A percentile compares a stretch with the other conserved stretches of the same genome.
phyloP scores from a whole-genome alignment of 176 grass and related monocot genomes.

The Rhynchospora tenuis region DNA sequence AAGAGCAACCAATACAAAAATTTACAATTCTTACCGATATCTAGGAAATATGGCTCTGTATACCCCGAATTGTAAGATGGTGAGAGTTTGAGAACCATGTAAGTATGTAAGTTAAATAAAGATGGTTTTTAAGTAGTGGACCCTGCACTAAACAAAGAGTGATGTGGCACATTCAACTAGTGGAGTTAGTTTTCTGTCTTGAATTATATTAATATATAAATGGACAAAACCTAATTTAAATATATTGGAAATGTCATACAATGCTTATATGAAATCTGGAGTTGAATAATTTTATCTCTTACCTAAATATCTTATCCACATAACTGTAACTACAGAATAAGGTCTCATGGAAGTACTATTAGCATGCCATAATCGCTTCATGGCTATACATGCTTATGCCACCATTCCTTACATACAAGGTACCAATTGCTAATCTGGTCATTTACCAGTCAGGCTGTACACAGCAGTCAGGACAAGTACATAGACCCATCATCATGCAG shows the following conservation, averaged over 20 bases:
- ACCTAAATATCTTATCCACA: background rate
- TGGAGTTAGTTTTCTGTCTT: slow-evolving; percentile 24
- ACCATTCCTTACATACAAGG: background rate
- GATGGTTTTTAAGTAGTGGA: background rate
- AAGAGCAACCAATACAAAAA: background rate
- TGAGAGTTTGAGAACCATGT: background rate
- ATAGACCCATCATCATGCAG: background rate
- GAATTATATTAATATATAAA: background rate
- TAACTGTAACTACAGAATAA: background rate
- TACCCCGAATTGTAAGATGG: background rate
- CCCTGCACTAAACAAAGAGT: background rate
- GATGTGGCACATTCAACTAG: background rate
- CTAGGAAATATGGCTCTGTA: background rate
- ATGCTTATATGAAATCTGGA: background rate
- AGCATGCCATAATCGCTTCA: background rate
- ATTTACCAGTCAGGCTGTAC: background rate
- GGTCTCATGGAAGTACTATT: background rate
- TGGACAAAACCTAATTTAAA: background rate
- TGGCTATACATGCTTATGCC: background rate
- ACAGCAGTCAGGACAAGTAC: background rate
- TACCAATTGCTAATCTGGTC: background rate
- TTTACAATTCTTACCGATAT: background rate
- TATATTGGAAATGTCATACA: background rate
- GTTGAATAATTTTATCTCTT: background rate
- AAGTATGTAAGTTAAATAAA: background rate